Percentiles rank a stretch among this genome's conserved stretches.
Conservation (phyloP, 192 early-diverging fungal genomes). For the Rhizoclosmatium globosum region DNA sequence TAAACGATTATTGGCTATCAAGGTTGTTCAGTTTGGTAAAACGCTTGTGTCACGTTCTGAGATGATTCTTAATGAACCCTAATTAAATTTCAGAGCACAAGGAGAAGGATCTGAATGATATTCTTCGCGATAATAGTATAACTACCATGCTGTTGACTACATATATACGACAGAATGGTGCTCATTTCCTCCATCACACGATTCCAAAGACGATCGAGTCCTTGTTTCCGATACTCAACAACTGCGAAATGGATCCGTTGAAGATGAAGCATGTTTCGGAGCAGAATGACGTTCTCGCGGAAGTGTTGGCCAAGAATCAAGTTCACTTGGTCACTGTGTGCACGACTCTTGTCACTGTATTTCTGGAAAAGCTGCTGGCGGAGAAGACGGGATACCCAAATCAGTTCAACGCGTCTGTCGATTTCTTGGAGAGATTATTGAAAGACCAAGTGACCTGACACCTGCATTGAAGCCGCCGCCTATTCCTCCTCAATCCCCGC, state of each 20-base stretch:
- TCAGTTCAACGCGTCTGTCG: no score
- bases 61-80: background rate
- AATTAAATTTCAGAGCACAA: background rate
- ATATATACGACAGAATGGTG: constrained; percentile 46
- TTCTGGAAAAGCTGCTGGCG: no score
- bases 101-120: constrained; percentile 52
- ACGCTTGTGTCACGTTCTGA: background rate
- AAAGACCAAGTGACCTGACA: no score
- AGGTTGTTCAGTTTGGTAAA: constrained; percentile 34
- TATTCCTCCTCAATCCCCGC: no score
- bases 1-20: constrained; percentile 19
- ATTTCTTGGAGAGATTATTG: no score
- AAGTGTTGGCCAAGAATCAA: constrained; percentile 36
- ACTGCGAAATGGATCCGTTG: constrained; percentile 57
- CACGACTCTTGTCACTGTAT: background rate
- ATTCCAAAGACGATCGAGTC: constrained; percentile 40
- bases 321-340: constrained; percentile 38
- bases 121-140: constrained; percentile 57
- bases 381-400: no score
- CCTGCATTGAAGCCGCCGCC: no score
- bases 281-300: constrained; percentile 3
- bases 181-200: constrained; percentile 37
- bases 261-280: constrained; percentile 13
- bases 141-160: constrained; percentile 25
- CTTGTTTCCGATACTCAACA: constrained; percentile 34